Percentiles rank a stretch among this genome's conserved stretches.
These are phyloP conservation scores for Ophiorrhiza pumila DNA, from an alignment of 257 asterid species.

Conservation along the genomic window DNA sequence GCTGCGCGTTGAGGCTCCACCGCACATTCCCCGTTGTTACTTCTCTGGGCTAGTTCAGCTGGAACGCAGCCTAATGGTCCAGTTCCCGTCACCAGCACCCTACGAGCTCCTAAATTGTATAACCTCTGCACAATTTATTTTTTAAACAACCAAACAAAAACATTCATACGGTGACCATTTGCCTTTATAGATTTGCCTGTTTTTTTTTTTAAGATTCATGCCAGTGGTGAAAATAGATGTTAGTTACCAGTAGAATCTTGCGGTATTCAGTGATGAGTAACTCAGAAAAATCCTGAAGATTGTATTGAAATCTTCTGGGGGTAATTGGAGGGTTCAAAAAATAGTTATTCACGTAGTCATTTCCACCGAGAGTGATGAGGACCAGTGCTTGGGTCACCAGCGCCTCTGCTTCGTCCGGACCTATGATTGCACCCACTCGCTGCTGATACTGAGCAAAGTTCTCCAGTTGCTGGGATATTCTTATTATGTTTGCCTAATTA, in stretches of 20 bases:
- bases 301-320: constrained; percentile 43
- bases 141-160: no score
- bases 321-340: constrained; percentile 48
- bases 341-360: constrained; percentile 79
- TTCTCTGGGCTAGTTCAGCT: constrained; percentile 55
- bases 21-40: constrained; percentile 65
- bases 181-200: no score
- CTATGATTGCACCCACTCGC: constrained; percentile 46
- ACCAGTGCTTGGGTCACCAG: constrained; percentile 59
- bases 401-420: constrained; percentile 29
- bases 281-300: constrained; percentile 39
- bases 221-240: background rate
- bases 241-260: constrained; percentile 49
- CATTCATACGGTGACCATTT: no score
- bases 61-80: constrained; percentile 97
- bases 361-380: constrained; percentile 72
- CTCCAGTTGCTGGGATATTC: constrained; percentile 41
- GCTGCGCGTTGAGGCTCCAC: constrained; percentile 63
- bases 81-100: constrained; percentile 78
- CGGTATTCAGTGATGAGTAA: constrained; percentile 53
- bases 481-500: constrained; percentile 54
- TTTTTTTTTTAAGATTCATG: background rate
- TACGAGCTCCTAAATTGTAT: constrained; percentile 58
- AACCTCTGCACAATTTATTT: constrained; percentile 57
- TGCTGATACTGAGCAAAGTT: constrained; percentile 43